phyloP scores from a whole-genome alignment of 176 grass and related monocot species.

The Aegilops tauschii region DNA sequence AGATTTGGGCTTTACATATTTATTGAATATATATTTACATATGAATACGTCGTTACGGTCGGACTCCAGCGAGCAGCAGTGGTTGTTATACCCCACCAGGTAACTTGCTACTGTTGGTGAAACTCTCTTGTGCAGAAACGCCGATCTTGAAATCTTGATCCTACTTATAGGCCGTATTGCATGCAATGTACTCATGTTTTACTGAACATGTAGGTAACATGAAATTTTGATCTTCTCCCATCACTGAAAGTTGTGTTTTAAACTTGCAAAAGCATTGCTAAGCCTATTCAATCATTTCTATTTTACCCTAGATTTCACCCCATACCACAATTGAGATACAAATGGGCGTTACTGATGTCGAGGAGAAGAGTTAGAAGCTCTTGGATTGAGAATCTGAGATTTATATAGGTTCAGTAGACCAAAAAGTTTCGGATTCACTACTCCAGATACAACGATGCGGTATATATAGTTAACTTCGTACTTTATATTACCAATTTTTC shows the following conservation, averaged over 20 bases:
- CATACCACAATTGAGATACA: slow-evolving; percentile 98
- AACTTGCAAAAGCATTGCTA: neutral
- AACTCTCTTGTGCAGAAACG: neutral
- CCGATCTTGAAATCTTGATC: slow-evolving; percentile 20
- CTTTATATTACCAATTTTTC: too few relatives aligned
- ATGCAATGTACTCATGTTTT: slow-evolving; percentile 89
- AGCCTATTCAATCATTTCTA: neutral
- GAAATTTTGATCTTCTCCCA: neutral
- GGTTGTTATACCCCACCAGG: slow-evolving; percentile 96
- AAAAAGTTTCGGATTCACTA: neutral
- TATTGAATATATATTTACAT: slow-evolving; percentile 19
- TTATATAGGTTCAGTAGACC: neutral
- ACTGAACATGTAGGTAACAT: slow-evolving; percentile 71
- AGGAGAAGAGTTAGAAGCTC: slow-evolving; percentile 94
- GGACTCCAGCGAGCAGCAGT: slow-evolving; percentile 90
- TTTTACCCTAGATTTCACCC: slow-evolving; percentile 61
- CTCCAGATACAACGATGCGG: neutral
- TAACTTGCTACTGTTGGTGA: slow-evolving; percentile 24
- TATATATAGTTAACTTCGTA: neutral
- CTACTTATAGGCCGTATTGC: slow-evolving; percentile 67
- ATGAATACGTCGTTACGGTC: neutral
- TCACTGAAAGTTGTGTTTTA: neutral
- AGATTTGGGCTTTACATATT: neutral
- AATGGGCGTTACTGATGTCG: slow-evolving; percentile 86
- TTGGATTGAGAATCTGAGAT: slow-evolving; percentile 56